Percentiles rank a stretch among this genome's conserved stretches.
Evolutionary conservation across 2,329 filamentous ascomycete genomes (phyloP).

Genomic region (Beauveria medogensis): DNA sequence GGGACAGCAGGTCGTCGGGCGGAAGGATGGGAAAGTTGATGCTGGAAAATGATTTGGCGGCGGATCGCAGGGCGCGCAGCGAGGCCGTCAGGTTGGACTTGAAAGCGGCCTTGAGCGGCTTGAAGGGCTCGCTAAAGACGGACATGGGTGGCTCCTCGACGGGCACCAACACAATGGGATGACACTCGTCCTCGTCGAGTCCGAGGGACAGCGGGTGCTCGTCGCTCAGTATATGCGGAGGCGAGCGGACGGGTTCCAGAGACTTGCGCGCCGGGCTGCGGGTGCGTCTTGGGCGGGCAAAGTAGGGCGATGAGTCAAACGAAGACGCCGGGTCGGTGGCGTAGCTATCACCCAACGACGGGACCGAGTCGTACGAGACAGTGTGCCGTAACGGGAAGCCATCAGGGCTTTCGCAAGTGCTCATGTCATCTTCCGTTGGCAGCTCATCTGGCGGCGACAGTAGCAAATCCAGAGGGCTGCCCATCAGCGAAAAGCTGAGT

Average conservation of each 20-base stretch:
- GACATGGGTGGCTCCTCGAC: constrained; percentile 18
- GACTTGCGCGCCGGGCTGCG: constrained; percentile 37
- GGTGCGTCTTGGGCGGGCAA: constrained; percentile 21
- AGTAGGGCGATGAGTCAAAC: constrained; percentile 39
- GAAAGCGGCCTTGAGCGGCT: constrained; percentile 50
- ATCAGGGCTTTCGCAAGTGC: constrained; percentile 42
- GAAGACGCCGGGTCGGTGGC: constrained; percentile 42
- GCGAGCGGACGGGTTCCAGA: constrained; percentile 48
- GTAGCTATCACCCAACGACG: constrained; percentile 49
- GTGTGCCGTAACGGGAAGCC: constrained; percentile 46
- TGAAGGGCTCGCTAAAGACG: constrained; percentile 30
- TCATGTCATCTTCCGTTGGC: constrained; percentile 39
- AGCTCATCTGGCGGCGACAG: constrained; percentile 53
- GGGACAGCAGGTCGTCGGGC: constrained; percentile 58
- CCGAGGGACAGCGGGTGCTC: constrained; percentile 42
- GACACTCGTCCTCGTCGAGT: constrained; percentile 35
- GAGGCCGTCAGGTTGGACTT: constrained; percentile 64
- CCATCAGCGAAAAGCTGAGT: constrained; percentile 44
- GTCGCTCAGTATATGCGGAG: constrained; percentile 37
- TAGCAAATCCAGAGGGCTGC: constrained; percentile 50
- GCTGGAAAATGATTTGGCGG: constrained; percentile 54
- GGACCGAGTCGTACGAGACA: constrained; percentile 52
- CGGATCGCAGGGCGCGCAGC: constrained; percentile 54
- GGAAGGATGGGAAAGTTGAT: constrained; percentile 57
- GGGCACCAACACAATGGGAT: constrained; percentile 39